Evolutionary conservation across 1,139 yeast genomes (phyloP), one percentile per base, ranked within the genome.

Genomic region (Suhomyces taliae): DNA sequence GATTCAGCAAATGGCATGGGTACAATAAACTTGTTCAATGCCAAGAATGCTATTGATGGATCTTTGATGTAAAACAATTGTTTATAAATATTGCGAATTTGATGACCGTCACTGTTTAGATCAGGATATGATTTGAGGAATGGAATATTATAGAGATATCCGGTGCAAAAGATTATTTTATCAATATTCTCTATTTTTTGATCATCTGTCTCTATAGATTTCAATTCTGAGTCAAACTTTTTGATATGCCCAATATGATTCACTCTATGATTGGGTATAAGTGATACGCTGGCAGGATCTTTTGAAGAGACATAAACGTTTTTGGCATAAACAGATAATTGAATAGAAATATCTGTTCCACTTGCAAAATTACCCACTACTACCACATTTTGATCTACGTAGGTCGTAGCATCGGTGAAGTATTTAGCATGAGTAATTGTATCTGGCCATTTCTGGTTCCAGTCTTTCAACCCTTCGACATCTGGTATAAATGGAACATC

Each of bases 1-100:
- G 73, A 69, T 59, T 78, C 81, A 6, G 77, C 66, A 33, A 74
- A 62, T 27, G 81, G 78, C 65, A 77, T 70, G 15, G 82, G 82
- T 29, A 74, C 65, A 19, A 76, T 67, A 41, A 68, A 64, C 49
- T 72, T 73, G 35, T 70, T 65, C 32, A 78, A 55, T 1, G 70
- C 76, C 9, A 70, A 59, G 45, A 72, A 67, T 26, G 70, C 60
- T 44, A 78, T 58, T 2, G 79, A 62, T 2, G 81, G 76, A 51
- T 78, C 82, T 2, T 69, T 55, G 34, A 71, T 68, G 51, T 74
- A 70, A 55, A 78, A 76, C 8, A 76, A 61, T 49, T 77, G 81
- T 47, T 69, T 65, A 57, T 73, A 74, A 11, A 78, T 40, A 39
- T 68, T 57, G 36, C 67, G 58, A 14, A 76, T 59, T 38, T 61